phyloP scores from a whole-genome alignment of 75 land plant species.

The Sequoia sempervirens region DNA sequence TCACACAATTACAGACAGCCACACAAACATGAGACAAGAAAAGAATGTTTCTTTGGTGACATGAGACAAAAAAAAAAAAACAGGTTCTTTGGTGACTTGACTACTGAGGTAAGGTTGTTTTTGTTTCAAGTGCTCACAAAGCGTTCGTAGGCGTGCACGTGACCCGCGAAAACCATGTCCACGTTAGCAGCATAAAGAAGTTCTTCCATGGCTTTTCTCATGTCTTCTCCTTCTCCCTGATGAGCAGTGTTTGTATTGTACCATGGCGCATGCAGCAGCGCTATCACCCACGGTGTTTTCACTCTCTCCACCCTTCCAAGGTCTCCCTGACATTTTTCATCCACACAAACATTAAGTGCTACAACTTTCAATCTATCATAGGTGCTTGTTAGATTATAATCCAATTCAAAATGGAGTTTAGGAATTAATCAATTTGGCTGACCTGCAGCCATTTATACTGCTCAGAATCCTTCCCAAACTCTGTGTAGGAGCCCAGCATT shows the following conservation, averaged over 20 bases:
- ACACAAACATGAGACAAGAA: background rate
- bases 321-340: conserved; percentile 29
- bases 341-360: too few species aligned
- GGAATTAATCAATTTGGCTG: background rate
- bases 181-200: conserved; percentile 53
- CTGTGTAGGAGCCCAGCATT: conserved; percentile 30
- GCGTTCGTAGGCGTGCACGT: conserved; percentile 95
- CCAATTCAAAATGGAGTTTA: background rate
- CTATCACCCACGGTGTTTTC: conserved; percentile 74
- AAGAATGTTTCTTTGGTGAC: background rate
- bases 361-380: background rate
- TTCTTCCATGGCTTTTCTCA: conserved; percentile 68
- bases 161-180: conserved; percentile 76
- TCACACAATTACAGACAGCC: background rate
- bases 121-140: conserved; percentile 42
- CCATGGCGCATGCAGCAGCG: conserved; percentile 90
- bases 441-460: conserved; percentile 18
- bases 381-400: background rate
- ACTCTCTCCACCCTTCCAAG: conserved; percentile 58
- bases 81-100: too few species aligned
- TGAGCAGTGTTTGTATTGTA: conserved; percentile 84
- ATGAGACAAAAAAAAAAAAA: too few species aligned
- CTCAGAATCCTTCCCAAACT: conserved; percentile 8
- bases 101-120: background rate
- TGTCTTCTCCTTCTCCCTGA: conserved; percentile 66